Evolutionary conservation across 305 asterid genomes (phyloP), one percentile per base, ranked within the genome.

Genomic region (Lippia alba): DNA sequence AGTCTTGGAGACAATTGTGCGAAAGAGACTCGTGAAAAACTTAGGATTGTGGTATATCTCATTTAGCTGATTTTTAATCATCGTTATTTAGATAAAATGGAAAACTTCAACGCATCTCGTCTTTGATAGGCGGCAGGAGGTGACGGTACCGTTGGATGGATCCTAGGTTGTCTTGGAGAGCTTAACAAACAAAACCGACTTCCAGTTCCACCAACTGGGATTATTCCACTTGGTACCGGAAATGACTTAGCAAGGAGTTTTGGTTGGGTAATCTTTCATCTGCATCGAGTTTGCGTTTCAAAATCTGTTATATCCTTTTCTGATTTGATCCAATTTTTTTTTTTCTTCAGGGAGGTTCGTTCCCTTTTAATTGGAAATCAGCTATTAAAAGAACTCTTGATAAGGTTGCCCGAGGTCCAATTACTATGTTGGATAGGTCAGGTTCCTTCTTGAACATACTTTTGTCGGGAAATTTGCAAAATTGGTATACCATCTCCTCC

Each of bases 81-180:
- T 55, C 64, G 17, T 69, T 72, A 48, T 56, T 49, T 12, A 39
- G 56, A 49, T 24, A 17, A 55, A 73, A 33, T 40, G 39, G 54
- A 59, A 30, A 62, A 36, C 41, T 69, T 41, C 64, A 41, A 44
- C 10, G 15, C 3, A 14, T 39, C 66, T 70, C 61, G 60, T 30
- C 3, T 30, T 82, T 84, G 79, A 67, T 82, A 94, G 98, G 97
- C 88, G 51, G 99, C 99, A 58, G 99, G 99, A 63, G 99, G 99
- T 79, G 97, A 92, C 83, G 97, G 98, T 72, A 90, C 97, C 15
- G 97, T 92, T 56, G 98, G 99, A 15, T 94, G 99, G 99, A 89
- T 91, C 74, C 94, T 93, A 20, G 97, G 98, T 15, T 93, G 98
- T 74, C 88, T 93, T 58, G 98, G 99, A 69, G 91, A 86, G 81